Percentiles rank a stretch among this genome's conserved stretches.
These are phyloP conservation scores for Coemansia sp. DNA, from an alignment of 192 early-diverging fungal species.

Conservation along the genomic window DNA sequence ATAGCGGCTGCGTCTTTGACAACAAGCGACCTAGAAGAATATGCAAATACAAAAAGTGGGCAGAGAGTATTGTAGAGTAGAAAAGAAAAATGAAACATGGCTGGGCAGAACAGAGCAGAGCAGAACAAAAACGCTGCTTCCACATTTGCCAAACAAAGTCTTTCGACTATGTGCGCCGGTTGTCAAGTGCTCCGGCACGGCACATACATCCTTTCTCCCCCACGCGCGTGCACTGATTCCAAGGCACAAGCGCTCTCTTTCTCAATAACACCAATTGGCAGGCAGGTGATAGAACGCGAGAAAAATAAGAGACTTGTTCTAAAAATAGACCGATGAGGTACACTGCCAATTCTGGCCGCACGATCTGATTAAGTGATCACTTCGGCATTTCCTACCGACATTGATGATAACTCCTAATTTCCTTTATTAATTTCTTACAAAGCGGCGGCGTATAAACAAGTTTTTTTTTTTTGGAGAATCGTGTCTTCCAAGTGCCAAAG, in stretches of 20 bases:
- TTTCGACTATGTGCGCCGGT: background rate
- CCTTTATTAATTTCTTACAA: background rate
- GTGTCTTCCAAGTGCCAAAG: no score
- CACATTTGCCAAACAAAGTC: background rate
- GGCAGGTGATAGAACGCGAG: no score
- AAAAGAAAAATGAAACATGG: constrained; percentile 1
- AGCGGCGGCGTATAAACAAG: no score
- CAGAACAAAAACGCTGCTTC: background rate
- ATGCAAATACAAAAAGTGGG: no score
- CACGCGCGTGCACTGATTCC: background rate
- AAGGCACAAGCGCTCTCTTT: background rate
- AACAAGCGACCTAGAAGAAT: background rate
- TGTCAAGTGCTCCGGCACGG: background rate
- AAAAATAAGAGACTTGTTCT: background rate
- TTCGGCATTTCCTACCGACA: background rate
- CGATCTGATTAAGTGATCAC: background rate
- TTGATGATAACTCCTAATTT: background rate
- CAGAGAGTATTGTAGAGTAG: background rate
- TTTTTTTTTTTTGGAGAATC: no score
- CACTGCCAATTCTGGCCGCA: background rate
- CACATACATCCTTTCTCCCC: no score
- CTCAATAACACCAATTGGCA: background rate
- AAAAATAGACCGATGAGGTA: background rate
- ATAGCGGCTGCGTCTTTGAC: background rate
- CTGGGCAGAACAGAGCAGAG: background rate